These are phyloP conservation scores for Xylaria castorea DNA, from an alignment of 495 filamentous ascomycete genomes.

Conservation along the genomic window DNA sequence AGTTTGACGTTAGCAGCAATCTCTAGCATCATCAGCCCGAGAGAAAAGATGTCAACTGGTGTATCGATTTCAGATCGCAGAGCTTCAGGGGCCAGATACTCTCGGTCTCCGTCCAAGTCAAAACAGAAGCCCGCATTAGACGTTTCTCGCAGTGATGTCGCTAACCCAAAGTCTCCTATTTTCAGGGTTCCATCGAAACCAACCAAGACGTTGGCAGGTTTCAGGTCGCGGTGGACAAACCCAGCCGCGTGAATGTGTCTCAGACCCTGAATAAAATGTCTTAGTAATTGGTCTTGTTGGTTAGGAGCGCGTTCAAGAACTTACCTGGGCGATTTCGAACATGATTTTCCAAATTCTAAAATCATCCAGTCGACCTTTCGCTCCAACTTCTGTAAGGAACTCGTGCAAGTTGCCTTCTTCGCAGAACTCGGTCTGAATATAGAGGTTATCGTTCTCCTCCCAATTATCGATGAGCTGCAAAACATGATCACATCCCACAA, in stretches of 20 bases:
- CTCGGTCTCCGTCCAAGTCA: slow-evolving; percentile 92
- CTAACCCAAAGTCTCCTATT: slow-evolving; percentile 96
- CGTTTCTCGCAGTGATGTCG: slow-evolving; percentile 65
- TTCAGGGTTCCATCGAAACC: slow-evolving; percentile 90
- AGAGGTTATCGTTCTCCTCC: slow-evolving; percentile 81
- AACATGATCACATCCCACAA: slow-evolving; percentile 80
- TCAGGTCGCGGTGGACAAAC: slow-evolving; percentile 93
- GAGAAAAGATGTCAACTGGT: slow-evolving; percentile 89
- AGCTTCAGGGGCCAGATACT: slow-evolving; percentile 94
- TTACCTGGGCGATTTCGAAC: slow-evolving; percentile 78
- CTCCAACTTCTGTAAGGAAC: slow-evolving; percentile 79
- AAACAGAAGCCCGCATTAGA: slow-evolving; percentile 56
- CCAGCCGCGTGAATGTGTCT: slow-evolving; percentile 86
- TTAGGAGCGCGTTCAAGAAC: slow-evolving; percentile 35
- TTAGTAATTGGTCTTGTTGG: slow-evolving; percentile 40
- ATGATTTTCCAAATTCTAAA: slow-evolving; percentile 98
- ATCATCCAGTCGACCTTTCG: slow-evolving; percentile 87
- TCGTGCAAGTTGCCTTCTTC: slow-evolving; percentile 87
- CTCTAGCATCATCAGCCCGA: slow-evolving; percentile 93
- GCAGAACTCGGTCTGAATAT: slow-evolving; percentile 97
- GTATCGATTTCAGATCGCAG: slow-evolving; percentile 84
- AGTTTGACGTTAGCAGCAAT: slow-evolving; percentile 89
- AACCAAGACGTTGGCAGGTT: slow-evolving; percentile 93
- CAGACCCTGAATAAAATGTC: slow-evolving; percentile 65
- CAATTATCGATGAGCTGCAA: slow-evolving; percentile 81